These are phyloP conservation scores for Naegleria gruberi DNA, from an alignment of 208 protist genomes.

Conservation along the genomic window DNA sequence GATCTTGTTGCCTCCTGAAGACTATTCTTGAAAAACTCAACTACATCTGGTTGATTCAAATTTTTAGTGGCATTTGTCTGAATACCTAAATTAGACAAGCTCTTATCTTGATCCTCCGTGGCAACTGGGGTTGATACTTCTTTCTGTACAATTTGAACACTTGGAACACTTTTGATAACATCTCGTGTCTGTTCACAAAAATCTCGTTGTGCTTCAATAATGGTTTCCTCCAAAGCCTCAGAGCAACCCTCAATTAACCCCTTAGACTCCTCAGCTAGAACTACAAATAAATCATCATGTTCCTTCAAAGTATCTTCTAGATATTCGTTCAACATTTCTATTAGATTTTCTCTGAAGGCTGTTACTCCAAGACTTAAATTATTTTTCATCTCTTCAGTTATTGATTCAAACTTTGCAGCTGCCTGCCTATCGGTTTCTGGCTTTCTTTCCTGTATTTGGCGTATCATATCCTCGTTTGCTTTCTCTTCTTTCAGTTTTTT, in stretches of 20 bases:
- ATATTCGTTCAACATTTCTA: neutral
- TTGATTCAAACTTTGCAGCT: neutral
- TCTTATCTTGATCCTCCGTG: too few species aligned
- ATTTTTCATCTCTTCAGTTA: neutral
- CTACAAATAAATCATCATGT: neutral
- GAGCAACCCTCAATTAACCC: neutral
- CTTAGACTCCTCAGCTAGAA: neutral
- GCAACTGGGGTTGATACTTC: neutral
- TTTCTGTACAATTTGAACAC: neutral
- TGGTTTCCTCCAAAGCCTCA: conserved; percentile 3
- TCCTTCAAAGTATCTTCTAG: neutral
- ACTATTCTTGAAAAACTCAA: neutral
- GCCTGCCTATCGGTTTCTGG: neutral
- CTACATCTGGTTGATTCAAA: neutral
- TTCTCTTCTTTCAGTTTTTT: neutral
- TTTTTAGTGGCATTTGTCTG: neutral
- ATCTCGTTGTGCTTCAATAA: neutral
- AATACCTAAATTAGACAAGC: too few species aligned
- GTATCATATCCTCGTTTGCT: neutral
- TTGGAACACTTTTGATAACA: neutral
- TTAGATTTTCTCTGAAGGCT: neutral
- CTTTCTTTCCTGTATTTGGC: neutral
- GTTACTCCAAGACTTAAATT: neutral
- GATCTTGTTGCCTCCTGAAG: neutral
- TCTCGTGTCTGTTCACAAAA: neutral